Base-by-base conservation (phyloP, 495 filamentous ascomycete species). In the Aspergillus funiculosus region DNA sequence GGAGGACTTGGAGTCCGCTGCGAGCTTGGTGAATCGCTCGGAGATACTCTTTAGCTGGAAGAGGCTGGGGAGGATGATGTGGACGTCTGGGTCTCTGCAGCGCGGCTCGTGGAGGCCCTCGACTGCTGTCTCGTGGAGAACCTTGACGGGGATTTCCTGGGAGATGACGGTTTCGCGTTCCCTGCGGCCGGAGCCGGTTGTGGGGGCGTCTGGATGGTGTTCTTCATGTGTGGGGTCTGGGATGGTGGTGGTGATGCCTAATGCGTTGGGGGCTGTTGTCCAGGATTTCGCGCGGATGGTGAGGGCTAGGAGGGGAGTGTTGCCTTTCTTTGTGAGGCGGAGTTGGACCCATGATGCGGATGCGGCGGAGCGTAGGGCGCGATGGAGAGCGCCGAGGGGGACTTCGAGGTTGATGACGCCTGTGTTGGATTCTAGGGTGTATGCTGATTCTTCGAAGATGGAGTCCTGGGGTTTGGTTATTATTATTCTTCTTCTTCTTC, bases 141-240 rank as follows among this genome's bases (percentile, higher is more conserved):
- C 88, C 4, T 88, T 81, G 38, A 96, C 81, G n/a, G 94, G 92
- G 19, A 97, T 79, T 63, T 96, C 89, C 58, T 98, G 94, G n/a
- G 89, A 95, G 54, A 98, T 82, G 56, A 87, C 72, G 26, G 88
- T 91, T 60, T 95, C 88, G 52, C 82, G 81, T 48, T 87, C 83
- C 19, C 72, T 68, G 4, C 66, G 54, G 0, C 51, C 55, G 22
- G 44, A 10, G n/a, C n/a, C 34, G 21, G 26, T 20, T 2, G 6
- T 29, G 0, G 14, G 2, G 9, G 15, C 20, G 25, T 11, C 39
- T 28, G n/a, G 11, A 11, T 24, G 20, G 6, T n/a, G n/a, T n/a
- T n/a, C n/a, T n/a, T n/a, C n/a, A n/a, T n/a, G n/a, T n/a, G n/a
- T n/a, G n/a, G n/a, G n/a, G n/a, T n/a, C n/a, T n/a, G n/a, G n/a